Evolutionary conservation across 768 basidiomycete species (phyloP).

Genomic region (Albatrellus ellisii): DNA sequence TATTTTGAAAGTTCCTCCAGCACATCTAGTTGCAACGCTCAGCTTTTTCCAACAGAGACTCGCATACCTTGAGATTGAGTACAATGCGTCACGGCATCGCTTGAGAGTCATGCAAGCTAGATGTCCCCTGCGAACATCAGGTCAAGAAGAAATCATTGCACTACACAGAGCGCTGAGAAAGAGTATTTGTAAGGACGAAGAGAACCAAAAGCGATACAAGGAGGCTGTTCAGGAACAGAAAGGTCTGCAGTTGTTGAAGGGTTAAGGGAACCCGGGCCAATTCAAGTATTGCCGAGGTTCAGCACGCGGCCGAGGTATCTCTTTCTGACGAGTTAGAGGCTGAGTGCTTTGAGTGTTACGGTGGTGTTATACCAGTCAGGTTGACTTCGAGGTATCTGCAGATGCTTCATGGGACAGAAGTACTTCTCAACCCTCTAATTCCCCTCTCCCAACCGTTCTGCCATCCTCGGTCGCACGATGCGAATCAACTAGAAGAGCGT

Average conservation of each 20-base stretch:
- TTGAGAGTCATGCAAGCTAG: slow-evolving; percentile 77
- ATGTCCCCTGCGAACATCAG: slow-evolving; percentile 59
- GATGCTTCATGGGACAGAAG: no score
- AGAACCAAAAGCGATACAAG: slow-evolving; percentile 36
- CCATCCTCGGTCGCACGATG: slow-evolving; percentile 29
- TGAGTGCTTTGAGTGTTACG: no score
- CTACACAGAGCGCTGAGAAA: slow-evolving; percentile 13
- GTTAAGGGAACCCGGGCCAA: slow-evolving; percentile 37
- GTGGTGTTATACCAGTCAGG: no score
- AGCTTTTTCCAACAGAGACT: slow-evolving; percentile 55
- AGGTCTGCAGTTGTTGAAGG: slow-evolving; percentile 77
- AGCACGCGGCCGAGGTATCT: no score
- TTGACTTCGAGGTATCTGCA: no score
- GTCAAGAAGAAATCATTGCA: slow-evolving; percentile 36
- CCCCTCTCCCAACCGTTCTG: slow-evolving; percentile 9
- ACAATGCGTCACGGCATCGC: slow-evolving; percentile 64
- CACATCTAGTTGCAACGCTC: slow-evolving; percentile 47
- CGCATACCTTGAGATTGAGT: slow-evolving; percentile 66
- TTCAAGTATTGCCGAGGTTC: not conserved
- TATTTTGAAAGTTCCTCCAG: slow-evolving; percentile 21
- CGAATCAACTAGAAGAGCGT: slow-evolving; percentile 48
- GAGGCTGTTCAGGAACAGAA: slow-evolving; percentile 84
- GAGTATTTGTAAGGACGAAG: slow-evolving; percentile 15
- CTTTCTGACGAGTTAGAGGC: no score
- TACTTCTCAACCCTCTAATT: no score